Percentiles rank a stretch among this genome's conserved stretches.
phyloP scores from a whole-genome alignment of 495 filamentous ascomycete species.

The Cercophora newfieldiana region DNA sequence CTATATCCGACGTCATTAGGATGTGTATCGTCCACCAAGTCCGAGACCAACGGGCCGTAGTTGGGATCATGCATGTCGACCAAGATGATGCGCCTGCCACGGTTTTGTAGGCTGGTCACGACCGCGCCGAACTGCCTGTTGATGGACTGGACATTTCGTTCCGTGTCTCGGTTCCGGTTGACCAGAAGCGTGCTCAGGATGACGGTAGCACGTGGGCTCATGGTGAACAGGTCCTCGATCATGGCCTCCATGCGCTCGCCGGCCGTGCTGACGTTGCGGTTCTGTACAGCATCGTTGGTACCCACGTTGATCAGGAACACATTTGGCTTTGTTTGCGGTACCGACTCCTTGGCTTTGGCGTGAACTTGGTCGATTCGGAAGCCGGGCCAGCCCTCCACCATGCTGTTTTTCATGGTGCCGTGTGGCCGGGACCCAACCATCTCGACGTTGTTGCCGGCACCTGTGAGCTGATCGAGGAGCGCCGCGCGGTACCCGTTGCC shows the following conservation, averaged over 20 bases:
- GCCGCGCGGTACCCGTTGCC: constrained; percentile 41
- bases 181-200: constrained; percentile 52
- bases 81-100: constrained; percentile 40
- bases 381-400: constrained; percentile 53
- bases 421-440: constrained; percentile 50
- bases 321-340: constrained; percentile 45
- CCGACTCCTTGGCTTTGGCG: constrained; percentile 29
- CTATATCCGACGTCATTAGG: constrained; percentile 52
- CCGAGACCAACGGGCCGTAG: constrained; percentile 28
- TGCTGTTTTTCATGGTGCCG: constrained; percentile 55
- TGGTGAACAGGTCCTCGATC: constrained; percentile 38
- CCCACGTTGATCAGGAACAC: constrained; percentile 51
- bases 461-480: constrained; percentile 31
- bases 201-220: constrained; percentile 46
- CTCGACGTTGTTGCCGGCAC: constrained; percentile 42
- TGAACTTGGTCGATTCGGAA: constrained; percentile 48
- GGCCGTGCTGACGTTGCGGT: constrained; percentile 26
- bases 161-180: constrained; percentile 28
- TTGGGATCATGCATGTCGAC: constrained; percentile 48
- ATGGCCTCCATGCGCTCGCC: constrained; percentile 41
- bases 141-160: constrained; percentile 36
- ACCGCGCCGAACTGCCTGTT: constrained; percentile 42
- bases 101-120: constrained; percentile 30
- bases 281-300: constrained; percentile 48
- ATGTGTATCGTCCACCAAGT: constrained; percentile 52